Evolutionary conservation across 768 basidiomycete genomes (phyloP), one percentile per base, ranked within the genome.

Genomic region (Mycena olivaceomarginata): DNA sequence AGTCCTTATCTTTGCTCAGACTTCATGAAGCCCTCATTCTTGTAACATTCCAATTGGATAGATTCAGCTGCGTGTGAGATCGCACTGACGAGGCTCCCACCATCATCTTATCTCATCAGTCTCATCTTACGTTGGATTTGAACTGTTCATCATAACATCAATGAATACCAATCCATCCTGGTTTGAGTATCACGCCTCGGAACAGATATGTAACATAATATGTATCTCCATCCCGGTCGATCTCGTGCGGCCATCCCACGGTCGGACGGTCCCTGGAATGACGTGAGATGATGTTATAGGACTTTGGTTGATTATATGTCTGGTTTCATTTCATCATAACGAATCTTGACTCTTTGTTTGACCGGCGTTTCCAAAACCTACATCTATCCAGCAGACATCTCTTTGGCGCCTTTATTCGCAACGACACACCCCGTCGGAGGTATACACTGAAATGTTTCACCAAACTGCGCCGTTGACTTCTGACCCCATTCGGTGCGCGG

Each of bases 161-260:
- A 57, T 25, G 25, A 25, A 25, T 25, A 25, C 25, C 25, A 25
- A 25, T 25, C 25, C 25, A 25, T 25, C 25, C 25, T 25, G 25
- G 25, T 25, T 22, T 9, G 22, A 25, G 37, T 4, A 31, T 31
- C 31, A 31, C n/a, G n/a, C 31, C 43, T 22, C 41, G 40, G 63
- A 65, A 6, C 20, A 65, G 63, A 65, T 65, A 20, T n/a, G n/a
- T n/a, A n/a, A n/a, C n/a, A n/a, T n/a, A n/a, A n/a, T n/a, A n/a
- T 45, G 18, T 65, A 65, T 46, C 43, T 25, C 63, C 4, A 46
- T 20, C 11, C 63, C 63, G 41, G 63, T 65, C 63, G 10, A 45
- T 40, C n/a, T 65, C 63, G 43, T 65, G 63, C 25, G 25, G 25
- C n/a, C 25, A 65, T 65, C 46, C n/a, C 13, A 41, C 63, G 43